Percentiles rank a stretch among this genome's conserved stretches.
Evolutionary conservation across 2,329 filamentous ascomycete genomes (phyloP).

Genomic region (Ambrosiella beaveri): DNA sequence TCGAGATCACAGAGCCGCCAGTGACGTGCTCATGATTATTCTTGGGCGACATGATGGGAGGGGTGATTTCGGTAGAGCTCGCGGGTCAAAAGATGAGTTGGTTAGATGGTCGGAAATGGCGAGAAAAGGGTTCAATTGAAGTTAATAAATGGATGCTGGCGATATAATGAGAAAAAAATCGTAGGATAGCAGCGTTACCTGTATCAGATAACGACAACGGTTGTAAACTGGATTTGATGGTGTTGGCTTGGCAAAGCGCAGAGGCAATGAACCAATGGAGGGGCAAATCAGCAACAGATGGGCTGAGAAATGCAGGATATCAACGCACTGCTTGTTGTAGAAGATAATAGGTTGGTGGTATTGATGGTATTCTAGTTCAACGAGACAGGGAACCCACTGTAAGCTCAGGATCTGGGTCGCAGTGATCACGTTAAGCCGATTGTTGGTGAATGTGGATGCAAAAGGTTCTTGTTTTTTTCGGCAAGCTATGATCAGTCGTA

Average conservation of each 20-base stretch:
- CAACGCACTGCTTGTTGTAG: background rate
- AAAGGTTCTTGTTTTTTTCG: too few relatives aligned
- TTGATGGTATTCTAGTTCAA: background rate
- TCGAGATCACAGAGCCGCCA: too few relatives aligned
- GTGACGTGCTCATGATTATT: too few relatives aligned
- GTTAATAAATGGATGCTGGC: background rate
- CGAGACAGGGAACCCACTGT: background rate
- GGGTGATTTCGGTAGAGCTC: too few relatives aligned
- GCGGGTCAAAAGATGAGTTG: too few relatives aligned
- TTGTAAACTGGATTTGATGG: background rate
- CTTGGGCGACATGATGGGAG: too few relatives aligned
- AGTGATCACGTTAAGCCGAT: too few relatives aligned
- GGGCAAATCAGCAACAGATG: background rate
- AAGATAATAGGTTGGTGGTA: background rate
- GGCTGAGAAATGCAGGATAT: background rate
- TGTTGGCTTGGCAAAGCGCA: background rate
- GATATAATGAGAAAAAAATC: background rate
- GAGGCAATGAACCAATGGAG: background rate
- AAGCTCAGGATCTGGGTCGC: too few relatives aligned
- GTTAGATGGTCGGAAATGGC: too few relatives aligned
- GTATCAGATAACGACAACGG: background rate
- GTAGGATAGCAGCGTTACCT: background rate
- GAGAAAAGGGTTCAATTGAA: background rate
- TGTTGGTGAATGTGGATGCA: too few relatives aligned
- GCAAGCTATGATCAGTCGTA: too few relatives aligned